Conservation (phyloP, 495 filamentous ascomycete genomes). For the Glarea lozoyensis region DNA sequence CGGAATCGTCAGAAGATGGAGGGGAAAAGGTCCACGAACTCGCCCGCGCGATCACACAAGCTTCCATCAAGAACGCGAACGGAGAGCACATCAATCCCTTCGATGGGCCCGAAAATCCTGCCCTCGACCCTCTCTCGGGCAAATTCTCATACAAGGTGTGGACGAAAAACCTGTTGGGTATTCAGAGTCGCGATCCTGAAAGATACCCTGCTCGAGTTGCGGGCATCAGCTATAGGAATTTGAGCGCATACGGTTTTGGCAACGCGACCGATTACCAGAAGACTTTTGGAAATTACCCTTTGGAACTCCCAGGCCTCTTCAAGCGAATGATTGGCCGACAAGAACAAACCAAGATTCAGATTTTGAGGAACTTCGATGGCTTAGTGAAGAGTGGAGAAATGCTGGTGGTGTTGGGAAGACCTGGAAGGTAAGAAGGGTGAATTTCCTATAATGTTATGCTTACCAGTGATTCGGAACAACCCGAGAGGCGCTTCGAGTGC, state of each 20-base stretch:
- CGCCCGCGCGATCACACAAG: constrained; percentile 16
- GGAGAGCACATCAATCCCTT: constrained; percentile 19
- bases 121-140: constrained; percentile 35
- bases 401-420: constrained; percentile 69
- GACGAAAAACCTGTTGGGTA: constrained; percentile 43
- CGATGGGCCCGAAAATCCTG: constrained; percentile 11
- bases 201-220: constrained; percentile 38
- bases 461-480: no score
- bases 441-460: background rate
- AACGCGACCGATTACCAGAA: constrained; percentile 76
- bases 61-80: constrained; percentile 10
- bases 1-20: constrained; percentile 9
- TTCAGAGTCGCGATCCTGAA: constrained; percentile 29
- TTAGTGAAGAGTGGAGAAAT: constrained; percentile 71
- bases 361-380: constrained; percentile 70
- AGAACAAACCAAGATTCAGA: constrained; percentile 58
- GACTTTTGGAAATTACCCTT: constrained; percentile 55
- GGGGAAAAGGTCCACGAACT: constrained; percentile 13
- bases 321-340: constrained; percentile 29
- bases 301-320: constrained; percentile 38
- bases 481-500: background rate
- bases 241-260: constrained; percentile 72
- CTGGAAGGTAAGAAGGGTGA: constrained; percentile 45
- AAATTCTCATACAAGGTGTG: constrained; percentile 46
- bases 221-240: constrained; percentile 40